phyloP scores from a whole-genome alignment of 352 stramenopile genomes.

The Globisporangium cylindrosporum region DNA sequence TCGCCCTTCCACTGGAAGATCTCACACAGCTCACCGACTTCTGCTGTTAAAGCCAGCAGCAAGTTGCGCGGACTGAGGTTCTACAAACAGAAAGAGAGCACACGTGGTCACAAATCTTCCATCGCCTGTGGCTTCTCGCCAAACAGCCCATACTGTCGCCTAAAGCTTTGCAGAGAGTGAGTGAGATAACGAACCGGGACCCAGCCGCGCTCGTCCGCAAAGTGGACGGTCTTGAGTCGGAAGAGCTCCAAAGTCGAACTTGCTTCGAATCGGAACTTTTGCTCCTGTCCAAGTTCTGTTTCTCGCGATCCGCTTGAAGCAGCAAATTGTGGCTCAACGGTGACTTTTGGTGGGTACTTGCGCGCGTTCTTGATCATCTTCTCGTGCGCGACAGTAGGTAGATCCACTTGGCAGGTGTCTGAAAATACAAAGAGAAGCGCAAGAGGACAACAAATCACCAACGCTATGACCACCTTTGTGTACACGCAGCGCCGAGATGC shows the following conservation, averaged over 20 bases:
- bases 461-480: too few species aligned
- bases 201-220: slow-evolving; percentile 65
- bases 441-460: not conserved
- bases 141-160: not conserved
- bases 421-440: not conserved
- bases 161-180: not conserved
- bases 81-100: slow-evolving; percentile 15
- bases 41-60: slow-evolving; percentile 91
- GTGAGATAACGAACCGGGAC: slow-evolving; percentile 30
- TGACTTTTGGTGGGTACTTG: slow-evolving; percentile 70
- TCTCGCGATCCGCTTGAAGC: not conserved
- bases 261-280: slow-evolving; percentile 31
- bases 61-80: slow-evolving; percentile 89
- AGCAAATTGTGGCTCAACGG: not conserved
- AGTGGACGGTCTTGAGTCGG: slow-evolving; percentile 48
- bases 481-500: not conserved
- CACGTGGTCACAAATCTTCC: not conserved
- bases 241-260: slow-evolving; percentile 52
- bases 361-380: slow-evolving; percentile 91
- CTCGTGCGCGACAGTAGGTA: slow-evolving; percentile 83
- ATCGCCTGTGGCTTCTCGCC: not conserved
- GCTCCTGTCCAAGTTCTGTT: not conserved
- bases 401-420: slow-evolving; percentile 90
- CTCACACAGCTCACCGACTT: slow-evolving; percentile 94
- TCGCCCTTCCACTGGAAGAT: slow-evolving; percentile 95